These are phyloP conservation scores for Volvox reticuliferus DNA, from an alignment of 139 green algal species.

Conservation along the genomic window DNA sequence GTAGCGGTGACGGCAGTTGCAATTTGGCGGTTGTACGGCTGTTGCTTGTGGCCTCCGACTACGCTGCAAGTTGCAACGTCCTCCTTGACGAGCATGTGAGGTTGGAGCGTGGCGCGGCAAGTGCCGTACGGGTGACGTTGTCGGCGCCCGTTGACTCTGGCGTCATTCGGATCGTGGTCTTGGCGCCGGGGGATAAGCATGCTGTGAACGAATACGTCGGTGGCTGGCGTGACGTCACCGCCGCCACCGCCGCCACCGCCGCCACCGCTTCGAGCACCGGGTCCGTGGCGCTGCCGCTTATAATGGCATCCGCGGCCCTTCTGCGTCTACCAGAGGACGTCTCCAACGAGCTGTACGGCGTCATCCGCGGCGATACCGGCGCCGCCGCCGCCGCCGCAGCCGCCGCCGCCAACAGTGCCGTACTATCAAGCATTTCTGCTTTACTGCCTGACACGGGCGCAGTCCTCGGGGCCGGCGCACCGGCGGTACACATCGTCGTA, in stretches of 20 bases:
- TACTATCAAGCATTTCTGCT: no score
- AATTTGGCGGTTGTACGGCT: constrained; percentile 16
- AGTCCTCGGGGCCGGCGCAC: no score
- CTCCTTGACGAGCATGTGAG: constrained; percentile 4
- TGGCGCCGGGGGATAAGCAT: background rate
- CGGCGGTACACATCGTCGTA: background rate
- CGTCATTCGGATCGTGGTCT: background rate
- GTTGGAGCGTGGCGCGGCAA: background rate
- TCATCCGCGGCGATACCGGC: background rate
- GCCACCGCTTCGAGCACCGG: background rate
- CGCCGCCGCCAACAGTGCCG: background rate
- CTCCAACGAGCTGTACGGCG: background rate
- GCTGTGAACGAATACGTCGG: background rate
- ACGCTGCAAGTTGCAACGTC: background rate
- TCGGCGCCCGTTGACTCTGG: background rate
- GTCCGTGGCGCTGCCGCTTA: no score
- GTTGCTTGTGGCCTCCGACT: background rate
- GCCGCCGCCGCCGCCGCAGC: background rate
- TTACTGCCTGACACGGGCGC: no score
- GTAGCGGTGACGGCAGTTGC: background rate
- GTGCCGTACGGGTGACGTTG: background rate
- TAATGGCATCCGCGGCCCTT: background rate
- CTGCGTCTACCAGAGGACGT: constrained; percentile 5
- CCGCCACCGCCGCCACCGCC: background rate
- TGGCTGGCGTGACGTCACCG: background rate